Evolutionary conservation across 2,329 filamentous ascomycete species (phyloP).

Genomic region (Diplodia scrobiculata): DNA sequence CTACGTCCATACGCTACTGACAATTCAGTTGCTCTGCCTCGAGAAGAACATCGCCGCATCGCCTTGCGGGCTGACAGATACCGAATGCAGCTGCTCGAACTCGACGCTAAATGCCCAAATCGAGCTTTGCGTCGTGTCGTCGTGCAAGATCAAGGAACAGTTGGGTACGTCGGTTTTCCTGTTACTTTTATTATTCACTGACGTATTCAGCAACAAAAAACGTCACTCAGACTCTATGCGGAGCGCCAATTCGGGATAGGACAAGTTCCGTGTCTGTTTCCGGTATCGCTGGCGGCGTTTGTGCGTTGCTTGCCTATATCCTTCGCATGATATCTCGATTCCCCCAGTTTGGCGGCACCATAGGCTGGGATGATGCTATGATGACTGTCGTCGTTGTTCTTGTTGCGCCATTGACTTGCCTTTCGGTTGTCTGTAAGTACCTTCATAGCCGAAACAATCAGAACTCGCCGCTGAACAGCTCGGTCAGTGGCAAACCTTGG

Average conservation of each 20-base stretch:
- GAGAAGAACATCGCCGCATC: conserved; percentile 34
- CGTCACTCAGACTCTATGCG: conserved; percentile 42
- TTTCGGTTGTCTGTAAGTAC: conserved; percentile 31
- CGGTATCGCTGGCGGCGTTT: conserved; percentile 40
- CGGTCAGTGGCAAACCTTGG: conserved; percentile 43
- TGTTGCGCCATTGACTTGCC: conserved; percentile 33
- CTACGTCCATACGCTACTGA: conserved; percentile 20
- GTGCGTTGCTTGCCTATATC: conserved; percentile 42
- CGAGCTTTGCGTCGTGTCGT: conserved; percentile 33
- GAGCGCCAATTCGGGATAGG: conserved; percentile 42
- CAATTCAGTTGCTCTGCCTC: conserved; percentile 35
- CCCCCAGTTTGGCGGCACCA: conserved; percentile 41
- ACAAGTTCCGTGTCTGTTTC: conserved; percentile 41
- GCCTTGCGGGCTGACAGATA: conserved; percentile 36
- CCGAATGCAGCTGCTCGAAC: conserved; percentile 36
- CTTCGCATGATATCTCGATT: conserved; percentile 44
- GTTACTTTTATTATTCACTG: background rate
- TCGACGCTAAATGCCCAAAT: conserved; percentile 32
- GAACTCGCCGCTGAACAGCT: conserved; percentile 16
- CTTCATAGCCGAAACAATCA: background rate
- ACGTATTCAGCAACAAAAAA: conserved; percentile 44
- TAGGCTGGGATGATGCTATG: conserved; percentile 47
- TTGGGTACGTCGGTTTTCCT: conserved; percentile 33
- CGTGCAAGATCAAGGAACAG: conserved; percentile 36
- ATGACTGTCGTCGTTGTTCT: conserved; percentile 46